These are phyloP conservation scores for Podospora fimiseda DNA, from an alignment of 495 filamentous ascomycete species.

Conservation along the genomic window DNA sequence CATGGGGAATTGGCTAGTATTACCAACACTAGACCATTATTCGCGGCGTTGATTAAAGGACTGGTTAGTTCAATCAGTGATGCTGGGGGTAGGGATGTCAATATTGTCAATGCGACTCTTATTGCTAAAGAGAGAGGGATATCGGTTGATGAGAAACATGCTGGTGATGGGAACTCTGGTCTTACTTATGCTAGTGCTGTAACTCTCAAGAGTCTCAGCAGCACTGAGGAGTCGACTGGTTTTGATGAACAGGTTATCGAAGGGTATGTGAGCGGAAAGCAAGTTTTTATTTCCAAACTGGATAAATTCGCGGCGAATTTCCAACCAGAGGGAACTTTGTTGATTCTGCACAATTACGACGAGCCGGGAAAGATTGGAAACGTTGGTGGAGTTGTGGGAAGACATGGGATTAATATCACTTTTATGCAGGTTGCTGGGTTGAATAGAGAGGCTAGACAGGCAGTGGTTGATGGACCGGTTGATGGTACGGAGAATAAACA, in stretches of 20 bases:
- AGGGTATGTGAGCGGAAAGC: slow-evolving; percentile 55
- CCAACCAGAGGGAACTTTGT: slow-evolving; percentile 54
- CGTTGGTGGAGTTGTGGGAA: slow-evolving; percentile 57
- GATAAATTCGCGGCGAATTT: slow-evolving; percentile 60
- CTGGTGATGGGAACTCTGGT: slow-evolving; percentile 36
- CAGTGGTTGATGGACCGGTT: slow-evolving; percentile 16
- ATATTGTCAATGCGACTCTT: slow-evolving; percentile 67
- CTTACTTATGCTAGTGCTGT: slow-evolving; percentile 55
- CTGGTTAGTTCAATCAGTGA: slow-evolving; percentile 54
- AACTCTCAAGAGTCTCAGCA: slow-evolving; percentile 40
- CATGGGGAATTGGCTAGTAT: slow-evolving; percentile 57
- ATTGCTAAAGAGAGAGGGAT: slow-evolving; percentile 64
- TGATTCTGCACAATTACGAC: slow-evolving; percentile 67
- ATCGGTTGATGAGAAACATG: slow-evolving; percentile 58
- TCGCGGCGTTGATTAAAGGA: slow-evolving; percentile 64
- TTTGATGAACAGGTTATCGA: slow-evolving; percentile 53
- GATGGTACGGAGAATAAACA: slow-evolving; percentile 8
- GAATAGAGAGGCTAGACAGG: slow-evolving; percentile 31
- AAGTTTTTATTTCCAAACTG: slow-evolving; percentile 57
- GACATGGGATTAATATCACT: slow-evolving; percentile 59
- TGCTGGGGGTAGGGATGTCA: slow-evolving; percentile 55
- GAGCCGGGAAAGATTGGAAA: slow-evolving; percentile 66
- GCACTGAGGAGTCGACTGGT: slow-evolving; percentile 21
- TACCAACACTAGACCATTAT: slow-evolving; percentile 61
- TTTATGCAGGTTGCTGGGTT: slow-evolving; percentile 62